Conservation (phyloP, 2,329 filamentous ascomycete genomes). For the Trichophyton verrucosum region DNA sequence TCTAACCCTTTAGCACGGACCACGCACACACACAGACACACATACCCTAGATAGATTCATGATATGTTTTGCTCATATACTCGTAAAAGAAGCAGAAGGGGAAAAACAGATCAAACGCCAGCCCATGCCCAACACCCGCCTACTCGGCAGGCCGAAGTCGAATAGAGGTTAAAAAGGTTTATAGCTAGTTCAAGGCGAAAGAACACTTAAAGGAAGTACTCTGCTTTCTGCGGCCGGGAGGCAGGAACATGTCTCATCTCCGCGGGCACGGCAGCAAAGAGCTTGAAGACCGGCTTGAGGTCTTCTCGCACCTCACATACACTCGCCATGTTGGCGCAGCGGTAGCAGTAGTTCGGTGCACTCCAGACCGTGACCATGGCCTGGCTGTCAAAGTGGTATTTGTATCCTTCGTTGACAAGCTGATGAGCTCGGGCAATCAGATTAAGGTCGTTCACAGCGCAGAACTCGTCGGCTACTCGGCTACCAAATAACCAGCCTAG, state of each 20-base stretch:
- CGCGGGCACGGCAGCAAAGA: conserved; percentile 37
- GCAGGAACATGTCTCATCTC: conserved; percentile 35
- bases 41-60: neutral
- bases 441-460: conserved; percentile 96
- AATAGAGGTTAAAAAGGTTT: no score
- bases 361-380: conserved; percentile 92
- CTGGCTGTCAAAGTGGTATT: conserved; percentile 86
- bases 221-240: conserved; percentile 35
- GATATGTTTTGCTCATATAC: neutral
- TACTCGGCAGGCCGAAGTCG: no score
- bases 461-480: conserved; percentile 62
- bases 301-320: conserved; percentile 86
- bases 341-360: conserved; percentile 94
- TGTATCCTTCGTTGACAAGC: conserved; percentile 98
- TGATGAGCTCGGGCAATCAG: conserved; percentile 94
- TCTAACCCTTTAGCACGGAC: neutral
- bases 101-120: neutral
- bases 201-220: conserved; percentile 33
- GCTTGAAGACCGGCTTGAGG: conserved; percentile 72
- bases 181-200: no score
- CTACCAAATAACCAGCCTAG: conserved; percentile 15
- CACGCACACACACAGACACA: no score
- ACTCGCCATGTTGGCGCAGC: conserved; percentile 77
- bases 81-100: neutral
- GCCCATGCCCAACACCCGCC: neutral